A percentile compares a stretch with the other conserved stretches of the same genome.
phyloP scores from a whole-genome alignment of 1,284 basidiomycete genomes.

The Lignosus rhinocerotis region DNA sequence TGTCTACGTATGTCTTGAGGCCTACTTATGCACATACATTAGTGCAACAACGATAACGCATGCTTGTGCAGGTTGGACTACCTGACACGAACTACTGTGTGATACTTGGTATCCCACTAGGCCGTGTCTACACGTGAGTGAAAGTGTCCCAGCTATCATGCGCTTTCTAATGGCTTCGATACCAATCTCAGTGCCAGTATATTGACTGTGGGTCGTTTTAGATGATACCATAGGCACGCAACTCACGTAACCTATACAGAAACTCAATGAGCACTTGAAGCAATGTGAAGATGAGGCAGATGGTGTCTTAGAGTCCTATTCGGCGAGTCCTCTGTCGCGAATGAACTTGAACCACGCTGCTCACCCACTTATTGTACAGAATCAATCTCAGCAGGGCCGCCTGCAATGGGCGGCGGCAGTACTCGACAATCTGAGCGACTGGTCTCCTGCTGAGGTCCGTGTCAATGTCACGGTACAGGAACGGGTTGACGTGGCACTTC shows the following conservation, averaged over 20 bases:
- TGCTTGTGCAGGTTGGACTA: neutral
- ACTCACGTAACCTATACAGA: neutral
- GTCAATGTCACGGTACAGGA: too few relatives aligned
- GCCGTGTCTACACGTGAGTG: constrained; percentile 6
- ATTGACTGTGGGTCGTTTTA: neutral
- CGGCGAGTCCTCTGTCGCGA: too few relatives aligned
- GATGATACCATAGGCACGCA: too few relatives aligned
- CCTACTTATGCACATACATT: too few relatives aligned
- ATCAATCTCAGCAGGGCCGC: too few relatives aligned
- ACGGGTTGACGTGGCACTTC: too few relatives aligned
- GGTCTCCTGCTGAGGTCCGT: too few relatives aligned
- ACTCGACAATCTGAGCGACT: too few relatives aligned
- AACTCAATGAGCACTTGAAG: neutral
- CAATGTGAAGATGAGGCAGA: neutral
- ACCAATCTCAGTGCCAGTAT: neutral
- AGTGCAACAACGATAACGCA: neutral
- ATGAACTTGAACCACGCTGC: too few relatives aligned
- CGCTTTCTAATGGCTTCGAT: too few relatives aligned
- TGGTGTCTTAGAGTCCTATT: neutral
- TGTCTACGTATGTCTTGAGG: neutral
- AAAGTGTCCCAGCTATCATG: neutral
- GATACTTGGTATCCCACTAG: constrained; percentile 9
- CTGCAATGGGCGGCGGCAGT: too few relatives aligned
- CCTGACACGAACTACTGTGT: constrained; percentile 11
- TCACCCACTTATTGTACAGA: too few relatives aligned